These are phyloP conservation scores for Mollisiaceae sp. DNA, from an alignment of 2,329 filamentous ascomycete species.

Conservation along the genomic window DNA sequence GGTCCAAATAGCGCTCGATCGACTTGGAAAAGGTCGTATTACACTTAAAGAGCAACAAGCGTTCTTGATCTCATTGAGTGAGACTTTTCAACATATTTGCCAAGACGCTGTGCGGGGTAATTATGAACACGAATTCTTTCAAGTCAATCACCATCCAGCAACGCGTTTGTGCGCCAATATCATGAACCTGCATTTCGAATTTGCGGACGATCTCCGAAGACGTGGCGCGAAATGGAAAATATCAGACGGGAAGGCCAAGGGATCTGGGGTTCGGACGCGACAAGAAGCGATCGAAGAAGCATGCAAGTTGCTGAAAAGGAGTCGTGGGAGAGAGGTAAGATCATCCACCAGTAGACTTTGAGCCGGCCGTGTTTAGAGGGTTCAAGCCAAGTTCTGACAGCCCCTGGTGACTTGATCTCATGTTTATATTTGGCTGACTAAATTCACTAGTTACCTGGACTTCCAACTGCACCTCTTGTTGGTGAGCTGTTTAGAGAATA, in stretches of 20 bases:
- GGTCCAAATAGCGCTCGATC: constrained; percentile 1
- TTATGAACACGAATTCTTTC: constrained; percentile 31
- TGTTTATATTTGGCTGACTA: constrained; percentile 3
- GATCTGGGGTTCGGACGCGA: constrained; percentile 14
- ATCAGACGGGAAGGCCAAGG: constrained; percentile 2
- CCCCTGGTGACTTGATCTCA: too few species aligned
- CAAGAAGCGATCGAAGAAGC: constrained; percentile 26
- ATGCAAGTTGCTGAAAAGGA: constrained; percentile 26
- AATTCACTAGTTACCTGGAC: constrained; percentile 19
- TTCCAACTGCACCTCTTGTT: constrained; percentile 30
- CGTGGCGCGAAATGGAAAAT: constrained; percentile 25
- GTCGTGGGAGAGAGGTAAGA: constrained; percentile 29
- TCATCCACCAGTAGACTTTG: neutral
- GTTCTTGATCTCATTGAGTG: constrained; percentile 25
- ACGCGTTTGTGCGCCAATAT: constrained; percentile 27
- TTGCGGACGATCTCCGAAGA: constrained; percentile 26
- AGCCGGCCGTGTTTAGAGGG: too few species aligned
- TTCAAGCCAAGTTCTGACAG: neutral
- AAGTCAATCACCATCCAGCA: constrained; percentile 13
- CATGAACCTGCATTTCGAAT: constrained; percentile 28
- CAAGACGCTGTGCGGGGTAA: constrained; percentile 28
- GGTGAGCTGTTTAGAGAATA: constrained; percentile 29
- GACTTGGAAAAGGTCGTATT: constrained; percentile 24
- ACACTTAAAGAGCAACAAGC: constrained; percentile 15
- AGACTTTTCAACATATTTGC: constrained; percentile 26